Base-by-base conservation (phyloP, 2,329 filamentous ascomycete species). In the Neopestalotiopsis clavispora region DNA sequence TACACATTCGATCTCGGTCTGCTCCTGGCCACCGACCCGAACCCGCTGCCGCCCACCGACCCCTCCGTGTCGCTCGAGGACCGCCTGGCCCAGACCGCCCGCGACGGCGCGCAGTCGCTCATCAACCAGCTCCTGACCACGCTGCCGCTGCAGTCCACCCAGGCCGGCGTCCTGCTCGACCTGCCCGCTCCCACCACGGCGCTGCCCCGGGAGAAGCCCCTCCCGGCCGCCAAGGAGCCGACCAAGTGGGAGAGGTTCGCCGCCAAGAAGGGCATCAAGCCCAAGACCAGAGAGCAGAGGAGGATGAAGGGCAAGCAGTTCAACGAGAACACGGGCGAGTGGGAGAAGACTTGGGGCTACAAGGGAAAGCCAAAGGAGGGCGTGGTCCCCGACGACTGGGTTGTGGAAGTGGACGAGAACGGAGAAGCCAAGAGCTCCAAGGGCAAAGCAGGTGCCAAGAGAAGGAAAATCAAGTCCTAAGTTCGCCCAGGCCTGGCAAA, bases 231-330 rank as follows among this genome's bases (percentile, higher is more conserved):
- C 74, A 96, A 95, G 84, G 85, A 91, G 68, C 92, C 92, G 74
- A 98, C 95, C 69, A 97, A 94, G 81, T 99, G 96, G 96, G 92
- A 97, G 85, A 90, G 92, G 77, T 99, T 99, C 84, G 96, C 96
- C 60, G 92, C 91, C 81, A 97, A 97, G 89, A 97, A 98, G 87
- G 96, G 96, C 68, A 98, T 99, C 83, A 93, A 92, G 84, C 90
- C 91, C 82, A 97, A 95, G 88, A 92, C 89, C 73, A 89, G 92
- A 73, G 94, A 96, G 78, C 87, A 91, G 80, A 87, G 90, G 71
- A 81, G 86, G 82, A 87, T 73, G 65, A 87, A 89, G 80, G 92
- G 97, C 83, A 83, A 95, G 75, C 90, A 92, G 68, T 98, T 91
- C 80, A 94, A 98, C 81, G 93, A 97, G 81, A 90, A 87, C 69